A percentile compares a stretch with the other conserved stretches of the same genome.
These are phyloP conservation scores for Entamoeba dispar DNA, from an alignment of 208 protist genomes.

Conservation along the genomic window DNA sequence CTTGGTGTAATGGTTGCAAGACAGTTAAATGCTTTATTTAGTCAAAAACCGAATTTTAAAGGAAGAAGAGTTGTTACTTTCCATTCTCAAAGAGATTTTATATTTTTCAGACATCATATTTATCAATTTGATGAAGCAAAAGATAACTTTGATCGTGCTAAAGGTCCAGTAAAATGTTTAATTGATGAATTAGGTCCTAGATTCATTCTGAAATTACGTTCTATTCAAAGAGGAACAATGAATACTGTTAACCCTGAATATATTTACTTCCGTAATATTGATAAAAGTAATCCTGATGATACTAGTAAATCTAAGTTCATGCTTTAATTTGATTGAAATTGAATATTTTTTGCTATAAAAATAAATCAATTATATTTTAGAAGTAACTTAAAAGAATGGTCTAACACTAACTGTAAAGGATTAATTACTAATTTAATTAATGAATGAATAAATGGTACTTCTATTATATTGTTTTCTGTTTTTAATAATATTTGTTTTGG, in stretches of 20 bases:
- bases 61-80: not conserved
- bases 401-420: no score
- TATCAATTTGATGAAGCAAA: not conserved
- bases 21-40: not conserved
- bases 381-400: no score
- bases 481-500: no score
- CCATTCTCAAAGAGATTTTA: not conserved
- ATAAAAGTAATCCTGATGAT: not conserved
- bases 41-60: not conserved
- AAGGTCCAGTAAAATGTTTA: not conserved
- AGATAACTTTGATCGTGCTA: not conserved
- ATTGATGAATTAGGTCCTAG: not conserved
- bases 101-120: not conserved
- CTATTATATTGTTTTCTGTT: no score
- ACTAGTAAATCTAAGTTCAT: not conserved
- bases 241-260: not conserved
- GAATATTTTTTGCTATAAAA: no score
- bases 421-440: no score
- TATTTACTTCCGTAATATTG: not conserved
- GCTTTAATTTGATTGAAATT: not conserved
- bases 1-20: not conserved
- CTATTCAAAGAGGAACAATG: not conserved
- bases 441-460: no score
- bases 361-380: no score
- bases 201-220: not conserved